phyloP scores from a whole-genome alignment of 2,329 filamentous ascomycete species.

The Juglanconis sp. region DNA sequence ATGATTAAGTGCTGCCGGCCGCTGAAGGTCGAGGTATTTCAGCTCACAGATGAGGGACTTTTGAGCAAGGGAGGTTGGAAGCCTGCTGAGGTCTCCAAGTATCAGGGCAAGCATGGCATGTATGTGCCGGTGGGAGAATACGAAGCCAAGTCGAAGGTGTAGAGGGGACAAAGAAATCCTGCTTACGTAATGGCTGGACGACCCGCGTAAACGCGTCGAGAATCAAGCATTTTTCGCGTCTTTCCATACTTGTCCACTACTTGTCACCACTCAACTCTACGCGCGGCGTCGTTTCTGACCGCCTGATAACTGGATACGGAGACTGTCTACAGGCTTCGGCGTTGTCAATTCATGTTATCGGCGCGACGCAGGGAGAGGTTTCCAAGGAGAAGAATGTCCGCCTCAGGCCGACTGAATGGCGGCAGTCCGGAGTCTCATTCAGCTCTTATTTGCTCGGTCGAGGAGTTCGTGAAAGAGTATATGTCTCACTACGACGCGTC shows the following conservation, averaged over 20 bases:
- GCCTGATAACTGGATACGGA: not conserved
- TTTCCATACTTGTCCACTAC: too few relatives aligned
- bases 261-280: too few relatives aligned
- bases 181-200: not conserved
- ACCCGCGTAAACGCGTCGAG: not conserved
- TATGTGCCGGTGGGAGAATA: constrained; percentile 23
- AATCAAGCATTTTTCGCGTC: not conserved
- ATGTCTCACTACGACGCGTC: constrained; percentile 80
- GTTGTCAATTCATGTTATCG: not conserved
- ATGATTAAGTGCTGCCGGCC: constrained; percentile 71
- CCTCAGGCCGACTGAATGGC: not conserved
- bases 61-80: constrained; percentile 59
- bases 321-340: not conserved
- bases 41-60: constrained; percentile 51
- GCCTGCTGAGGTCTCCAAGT: constrained; percentile 55
- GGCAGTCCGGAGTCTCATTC: not conserved
- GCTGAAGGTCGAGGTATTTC: constrained; percentile 70
- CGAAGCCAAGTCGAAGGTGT: not conserved
- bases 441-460: constrained; percentile 50
- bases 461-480: constrained; percentile 63
- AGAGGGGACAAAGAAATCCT: not conserved
- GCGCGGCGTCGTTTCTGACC: not conserved
- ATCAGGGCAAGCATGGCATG: constrained; percentile 66
- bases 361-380: not conserved
- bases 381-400: not conserved